These are phyloP conservation scores for Trichopus zeylanicus DNA, from an alignment of 116 monocot species.

Conservation along the genomic window DNA sequence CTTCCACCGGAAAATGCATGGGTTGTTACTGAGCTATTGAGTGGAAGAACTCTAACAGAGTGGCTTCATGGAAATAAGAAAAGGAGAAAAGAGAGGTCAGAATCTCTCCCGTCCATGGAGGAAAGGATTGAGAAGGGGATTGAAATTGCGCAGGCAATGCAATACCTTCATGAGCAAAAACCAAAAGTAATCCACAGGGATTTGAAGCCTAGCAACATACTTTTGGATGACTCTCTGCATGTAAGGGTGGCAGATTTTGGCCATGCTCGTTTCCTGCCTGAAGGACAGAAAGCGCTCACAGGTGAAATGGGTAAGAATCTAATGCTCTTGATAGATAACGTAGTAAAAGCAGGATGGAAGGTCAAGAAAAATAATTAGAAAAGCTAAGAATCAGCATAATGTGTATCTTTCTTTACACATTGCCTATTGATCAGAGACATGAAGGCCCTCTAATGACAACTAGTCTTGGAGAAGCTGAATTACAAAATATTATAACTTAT, in stretches of 20 bases:
- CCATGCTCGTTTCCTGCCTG: conserved; percentile 32
- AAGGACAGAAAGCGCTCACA: conserved; percentile 32
- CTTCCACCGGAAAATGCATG: conserved; percentile 26
- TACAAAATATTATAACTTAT: no score
- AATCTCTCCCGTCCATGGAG: conserved; percentile 13
- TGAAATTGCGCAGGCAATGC: conserved; percentile 35
- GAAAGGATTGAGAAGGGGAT: conserved; percentile 31
- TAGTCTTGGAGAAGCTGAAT: no score
- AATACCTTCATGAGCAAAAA: conserved; percentile 36
- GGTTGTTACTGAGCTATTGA: conserved; percentile 36
- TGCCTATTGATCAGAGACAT: no score
- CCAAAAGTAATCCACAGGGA: conserved; percentile 39
- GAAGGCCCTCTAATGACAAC: no score
- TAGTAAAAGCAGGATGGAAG: no score
- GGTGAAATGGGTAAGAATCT: conserved; percentile 34
- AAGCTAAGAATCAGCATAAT: no score
- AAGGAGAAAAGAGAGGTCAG: conserved; percentile 11
- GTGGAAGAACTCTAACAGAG: conserved; percentile 25
- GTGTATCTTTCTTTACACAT: no score
- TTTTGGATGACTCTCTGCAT: conserved; percentile 23
- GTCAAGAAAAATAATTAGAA: no score
- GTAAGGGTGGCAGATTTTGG: conserved; percentile 40
- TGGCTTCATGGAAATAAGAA: conserved; percentile 30
- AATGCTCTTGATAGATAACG: no score
- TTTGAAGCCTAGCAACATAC: conserved; percentile 37